Conservation (phyloP, 2,329 filamentous ascomycete genomes). For the Pseudogymnoascus sp. region DNA sequence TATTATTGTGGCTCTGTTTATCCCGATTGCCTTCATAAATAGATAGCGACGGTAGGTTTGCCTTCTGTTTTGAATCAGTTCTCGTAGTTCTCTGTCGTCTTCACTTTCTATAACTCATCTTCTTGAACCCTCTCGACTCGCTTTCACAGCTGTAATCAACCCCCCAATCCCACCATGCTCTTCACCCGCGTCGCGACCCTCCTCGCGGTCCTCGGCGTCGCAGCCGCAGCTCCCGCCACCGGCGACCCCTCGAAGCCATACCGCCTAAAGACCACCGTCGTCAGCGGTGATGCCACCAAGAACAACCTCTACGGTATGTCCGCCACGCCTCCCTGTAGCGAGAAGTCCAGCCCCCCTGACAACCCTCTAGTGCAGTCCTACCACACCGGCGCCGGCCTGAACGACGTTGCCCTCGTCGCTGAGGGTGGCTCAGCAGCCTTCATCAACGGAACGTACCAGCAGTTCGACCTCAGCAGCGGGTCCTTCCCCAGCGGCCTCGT, state of each 20-base stretch:
- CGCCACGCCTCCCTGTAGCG: background rate
- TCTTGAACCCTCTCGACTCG: background rate
- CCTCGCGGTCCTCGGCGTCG: background rate
- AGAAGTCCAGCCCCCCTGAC: background rate
- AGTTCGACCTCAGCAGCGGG: slow-evolving; percentile 15
- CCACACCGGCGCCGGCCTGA: slow-evolving; percentile 16
- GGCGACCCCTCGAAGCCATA: slow-evolving; percentile 8
- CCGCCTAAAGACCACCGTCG: slow-evolving; percentile 16
- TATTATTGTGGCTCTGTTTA: slow-evolving; percentile 5
- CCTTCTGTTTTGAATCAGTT: background rate
- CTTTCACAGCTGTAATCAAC: background rate
- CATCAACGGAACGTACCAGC: slow-evolving; percentile 16
- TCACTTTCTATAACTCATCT: background rate
- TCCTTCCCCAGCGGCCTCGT: slow-evolving; percentile 9
- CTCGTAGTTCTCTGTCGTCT: background rate
- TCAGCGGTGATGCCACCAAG: slow-evolving; percentile 11
- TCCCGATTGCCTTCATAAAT: background rate
- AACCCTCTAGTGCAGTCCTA: slow-evolving; percentile 4
- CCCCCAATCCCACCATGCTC: background rate
- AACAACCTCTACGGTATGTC: slow-evolving; percentile 14
- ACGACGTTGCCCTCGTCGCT: slow-evolving; percentile 13
- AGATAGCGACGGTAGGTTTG: slow-evolving; percentile 1
- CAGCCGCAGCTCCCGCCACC: background rate
- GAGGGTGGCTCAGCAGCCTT: slow-evolving; percentile 10
- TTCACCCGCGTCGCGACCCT: background rate